Percentiles rank a stretch among this genome's conserved stretches.
phyloP scores from a whole-genome alignment of 2,329 filamentous ascomycete species.

The Aplosporella prunicola region DNA sequence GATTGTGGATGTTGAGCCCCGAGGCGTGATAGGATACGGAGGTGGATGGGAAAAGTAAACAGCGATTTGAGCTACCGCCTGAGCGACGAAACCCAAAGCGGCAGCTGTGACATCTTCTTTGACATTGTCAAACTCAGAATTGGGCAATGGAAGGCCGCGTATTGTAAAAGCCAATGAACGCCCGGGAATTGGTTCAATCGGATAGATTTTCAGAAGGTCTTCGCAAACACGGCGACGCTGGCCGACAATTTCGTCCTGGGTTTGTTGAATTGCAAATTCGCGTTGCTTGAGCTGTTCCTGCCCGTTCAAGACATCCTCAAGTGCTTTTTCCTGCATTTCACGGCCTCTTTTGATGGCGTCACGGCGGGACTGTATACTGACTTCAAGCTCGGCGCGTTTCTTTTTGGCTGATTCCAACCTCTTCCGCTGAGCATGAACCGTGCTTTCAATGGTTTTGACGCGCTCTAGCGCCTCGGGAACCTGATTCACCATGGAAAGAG shows the following conservation, averaged over 20 bases:
- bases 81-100: slow-evolving; percentile 69
- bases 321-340: slow-evolving; percentile 48
- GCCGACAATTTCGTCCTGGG: slow-evolving; percentile 61
- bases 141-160: slow-evolving; percentile 66
- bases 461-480: slow-evolving; percentile 35
- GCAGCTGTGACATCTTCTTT: slow-evolving; percentile 68
- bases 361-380: slow-evolving; percentile 56
- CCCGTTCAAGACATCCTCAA: slow-evolving; percentile 51
- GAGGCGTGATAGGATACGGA: slow-evolving; percentile 67
- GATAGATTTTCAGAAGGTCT: slow-evolving; percentile 69
- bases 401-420: slow-evolving; percentile 53
- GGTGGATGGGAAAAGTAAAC: slow-evolving; percentile 72
- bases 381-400: slow-evolving; percentile 56
- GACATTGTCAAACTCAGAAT: slow-evolving; percentile 63
- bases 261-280: slow-evolving; percentile 45
- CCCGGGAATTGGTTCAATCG: slow-evolving; percentile 58
- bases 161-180: slow-evolving; percentile 75
- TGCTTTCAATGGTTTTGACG: slow-evolving; percentile 37
- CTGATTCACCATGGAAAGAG: slow-evolving; percentile 25
- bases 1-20: slow-evolving; percentile 65
- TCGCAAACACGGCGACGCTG: slow-evolving; percentile 83
- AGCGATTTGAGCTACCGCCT: slow-evolving; percentile 65
- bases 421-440: slow-evolving; percentile 55
- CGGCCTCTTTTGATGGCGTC: slow-evolving; percentile 59
- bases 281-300: slow-evolving; percentile 38